Percentiles rank a stretch among this genome's conserved stretches.
These are phyloP conservation scores for Leishmania guyanensis DNA, from an alignment of 208 protist species.

Conservation along the genomic window DNA sequence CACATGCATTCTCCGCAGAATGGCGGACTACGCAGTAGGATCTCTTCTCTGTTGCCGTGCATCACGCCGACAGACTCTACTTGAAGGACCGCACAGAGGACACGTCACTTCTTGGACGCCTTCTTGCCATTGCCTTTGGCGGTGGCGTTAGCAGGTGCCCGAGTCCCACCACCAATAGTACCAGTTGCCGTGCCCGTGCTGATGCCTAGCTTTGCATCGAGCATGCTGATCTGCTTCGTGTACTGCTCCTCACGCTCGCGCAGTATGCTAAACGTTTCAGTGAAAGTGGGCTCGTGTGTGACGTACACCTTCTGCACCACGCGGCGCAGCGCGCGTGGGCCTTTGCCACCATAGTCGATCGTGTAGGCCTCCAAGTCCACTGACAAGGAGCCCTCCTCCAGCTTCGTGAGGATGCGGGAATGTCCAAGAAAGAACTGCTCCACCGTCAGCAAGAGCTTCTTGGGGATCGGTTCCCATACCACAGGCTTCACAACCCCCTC, in stretches of 20 bases:
- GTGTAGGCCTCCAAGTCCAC: constrained; percentile 63
- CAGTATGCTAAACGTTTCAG: constrained; percentile 30
- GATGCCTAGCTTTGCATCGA: constrained; percentile 48
- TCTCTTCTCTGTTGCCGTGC: background rate
- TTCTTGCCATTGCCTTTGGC: constrained; percentile 6
- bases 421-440: constrained; percentile 78
- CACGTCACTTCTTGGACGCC: constrained; percentile 4
- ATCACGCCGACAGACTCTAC: background rate
- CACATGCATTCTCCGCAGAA: background rate
- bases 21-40: background rate
- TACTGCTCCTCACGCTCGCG: constrained; percentile 26
- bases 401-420: constrained; percentile 45
- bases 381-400: constrained; percentile 49
- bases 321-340: constrained; percentile 72
- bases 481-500: constrained; percentile 81
- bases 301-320: constrained; percentile 51
- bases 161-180: background rate
- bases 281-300: constrained; percentile 46
- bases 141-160: background rate
- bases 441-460: constrained; percentile 57
- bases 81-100: background rate
- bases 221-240: constrained; percentile 33
- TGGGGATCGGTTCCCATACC: constrained; percentile 73
- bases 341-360: constrained; percentile 80
- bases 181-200: constrained; percentile 12